A percentile compares a stretch with the other conserved stretches of the same genome.
These are phyloP conservation scores for Camellia oleifera DNA, from an alignment of 179 eudicot genomes.

Conservation along the genomic window DNA sequence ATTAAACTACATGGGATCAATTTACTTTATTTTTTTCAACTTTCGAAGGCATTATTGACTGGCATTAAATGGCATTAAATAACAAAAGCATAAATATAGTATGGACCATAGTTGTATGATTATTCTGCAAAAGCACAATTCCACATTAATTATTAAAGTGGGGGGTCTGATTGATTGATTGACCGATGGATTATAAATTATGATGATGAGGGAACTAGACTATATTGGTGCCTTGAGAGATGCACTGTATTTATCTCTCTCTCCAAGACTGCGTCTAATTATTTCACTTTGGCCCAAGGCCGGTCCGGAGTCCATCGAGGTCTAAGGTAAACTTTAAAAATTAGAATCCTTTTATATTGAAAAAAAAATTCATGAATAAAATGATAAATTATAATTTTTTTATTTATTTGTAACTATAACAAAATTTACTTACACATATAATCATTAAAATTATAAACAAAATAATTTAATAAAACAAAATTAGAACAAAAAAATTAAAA, in stretches of 20 bases:
- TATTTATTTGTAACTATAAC: no score
- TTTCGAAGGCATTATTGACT: neutral
- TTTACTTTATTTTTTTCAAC: neutral
- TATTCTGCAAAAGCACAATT: neutral
- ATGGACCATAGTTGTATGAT: constrained; percentile 7
- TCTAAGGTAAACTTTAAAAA: no score
- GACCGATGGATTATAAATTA: neutral
- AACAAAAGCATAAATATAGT: neutral
- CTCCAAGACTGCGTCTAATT: neutral
- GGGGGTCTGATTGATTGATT: constrained; percentile 6
- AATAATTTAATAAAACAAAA: no score
- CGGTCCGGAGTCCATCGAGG: no score
- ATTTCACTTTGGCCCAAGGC: no score
- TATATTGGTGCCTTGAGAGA: constrained; percentile 16
- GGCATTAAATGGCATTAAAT: neutral
- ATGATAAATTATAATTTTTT: no score
- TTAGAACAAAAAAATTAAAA: no score
- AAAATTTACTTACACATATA: no score
- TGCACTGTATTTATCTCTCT: neutral
- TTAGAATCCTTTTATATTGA: no score
- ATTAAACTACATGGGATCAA: no score
- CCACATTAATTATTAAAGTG: neutral
- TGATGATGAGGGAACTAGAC: neutral
- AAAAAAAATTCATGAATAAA: no score
- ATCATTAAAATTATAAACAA: no score